A percentile compares a stretch with the other conserved stretches of the same genome.
Evolutionary conservation across 73 alveolate species (phyloP).

Genomic region (Uronychia setigera): DNA sequence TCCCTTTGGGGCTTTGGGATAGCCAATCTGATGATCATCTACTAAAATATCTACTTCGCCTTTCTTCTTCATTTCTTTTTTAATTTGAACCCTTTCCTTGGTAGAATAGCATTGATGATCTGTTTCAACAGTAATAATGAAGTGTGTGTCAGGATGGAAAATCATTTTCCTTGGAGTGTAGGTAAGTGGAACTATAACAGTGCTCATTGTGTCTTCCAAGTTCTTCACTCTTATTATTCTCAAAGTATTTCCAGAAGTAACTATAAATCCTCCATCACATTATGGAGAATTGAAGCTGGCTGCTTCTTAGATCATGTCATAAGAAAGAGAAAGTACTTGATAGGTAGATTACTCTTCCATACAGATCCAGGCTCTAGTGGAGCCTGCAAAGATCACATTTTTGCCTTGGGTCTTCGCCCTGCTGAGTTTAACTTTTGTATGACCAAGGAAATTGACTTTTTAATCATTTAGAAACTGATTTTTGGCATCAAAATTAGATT

Average conservation of each 20-base stretch:
- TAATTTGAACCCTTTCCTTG: conserved; percentile 47
- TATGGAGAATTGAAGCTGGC: conserved; percentile 70
- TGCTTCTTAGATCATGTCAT: conserved; percentile 78
- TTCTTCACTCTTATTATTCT: conserved; percentile 77
- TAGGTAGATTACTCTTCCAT: conserved; percentile 69
- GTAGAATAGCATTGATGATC: conserved; percentile 69
- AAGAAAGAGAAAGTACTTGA: conserved; percentile 74
- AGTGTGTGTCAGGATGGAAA: conserved; percentile 79
- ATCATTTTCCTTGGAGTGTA: conserved; percentile 92
- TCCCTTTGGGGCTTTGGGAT: conserved; percentile 77
- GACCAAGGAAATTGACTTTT: conserved; percentile 88
- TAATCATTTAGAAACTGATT: conserved; percentile 93
- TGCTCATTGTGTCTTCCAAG: conserved; percentile 84
- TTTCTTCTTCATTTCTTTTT: no score
- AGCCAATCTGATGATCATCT: conserved; percentile 40
- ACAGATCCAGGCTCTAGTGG: conserved; percentile 92
- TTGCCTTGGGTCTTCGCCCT: no score
- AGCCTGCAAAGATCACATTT: no score
- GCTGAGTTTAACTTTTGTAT: no score
- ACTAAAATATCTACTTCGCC: neutral
- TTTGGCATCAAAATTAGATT: conserved; percentile 88
- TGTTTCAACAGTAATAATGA: conserved; percentile 85
- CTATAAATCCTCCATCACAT: conserved; percentile 76
- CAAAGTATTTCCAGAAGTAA: conserved; percentile 77
- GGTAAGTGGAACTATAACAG: conserved; percentile 69